Evolutionary conservation across 305 asterid genomes (phyloP), one percentile per base, ranked within the genome.

Genomic region (Solanum chacoense): DNA sequence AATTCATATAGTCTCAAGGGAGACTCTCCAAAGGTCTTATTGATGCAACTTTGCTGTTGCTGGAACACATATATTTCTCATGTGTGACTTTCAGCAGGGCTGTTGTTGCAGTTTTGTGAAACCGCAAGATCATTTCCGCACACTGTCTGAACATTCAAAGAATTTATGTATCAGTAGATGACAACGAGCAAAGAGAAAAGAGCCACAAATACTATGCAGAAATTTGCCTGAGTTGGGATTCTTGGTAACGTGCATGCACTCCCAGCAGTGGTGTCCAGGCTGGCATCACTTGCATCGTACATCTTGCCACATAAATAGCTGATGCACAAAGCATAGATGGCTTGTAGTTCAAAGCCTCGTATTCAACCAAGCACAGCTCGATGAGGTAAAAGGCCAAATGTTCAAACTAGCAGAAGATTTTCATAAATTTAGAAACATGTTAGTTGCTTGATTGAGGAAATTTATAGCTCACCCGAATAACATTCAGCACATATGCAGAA

Each of bases 301-400:
- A 93, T 88, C 98, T 94, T 50, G 99, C 98, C 63, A 97, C 94
- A 89, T 95, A 96, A 92, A 96, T 93, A 90, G 99, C 98, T 35
- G 99, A 95, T 16, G 99, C 99, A 88, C 99, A 94, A 40, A 96
- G 90, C 94, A 97, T 87, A 9, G 99, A 97, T 76, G 99, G 98
- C 92, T 94, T 96, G 95, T 95, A 95, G 90, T 93, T 95, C 92
- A 96, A 76, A 90, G 98, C 96, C 91, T 97, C 98, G 6, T 95
- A 92, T 88, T 96, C 97, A 87, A 94, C 97, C 86, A 97, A 91
- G 95, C 98, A 96, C 20, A 97, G 93, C 95, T 97, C 99, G 81
- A 96, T 92, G 89, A 97, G 98, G 96, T 94, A 97, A 89, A 94
- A 97, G 6, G 99, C 97, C 76, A 96, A 96, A 92, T 93, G 94